A percentile compares a stretch with the other conserved stretches of the same genome.
phyloP scores from a whole-genome alignment of 1,284 basidiomycete species.

The Trametes polyzona region DNA sequence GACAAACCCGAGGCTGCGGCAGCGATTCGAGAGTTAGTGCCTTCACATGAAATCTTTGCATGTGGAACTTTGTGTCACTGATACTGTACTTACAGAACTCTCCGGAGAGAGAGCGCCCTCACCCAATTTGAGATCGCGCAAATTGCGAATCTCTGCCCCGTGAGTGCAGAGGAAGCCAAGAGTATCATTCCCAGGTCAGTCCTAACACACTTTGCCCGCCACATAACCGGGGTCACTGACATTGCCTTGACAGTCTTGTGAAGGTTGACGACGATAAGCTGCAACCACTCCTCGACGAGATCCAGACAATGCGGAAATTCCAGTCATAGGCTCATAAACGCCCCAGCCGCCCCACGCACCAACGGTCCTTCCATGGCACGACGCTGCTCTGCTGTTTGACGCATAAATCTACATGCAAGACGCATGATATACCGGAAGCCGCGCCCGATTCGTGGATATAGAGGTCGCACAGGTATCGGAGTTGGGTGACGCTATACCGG shows the following conservation, averaged over 20 bases:
- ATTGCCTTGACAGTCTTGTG: constrained; percentile 58
- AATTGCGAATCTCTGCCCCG: constrained; percentile 89
- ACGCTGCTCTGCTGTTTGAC: not conserved
- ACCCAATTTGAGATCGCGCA: constrained; percentile 94
- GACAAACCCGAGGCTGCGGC: constrained; percentile 85
- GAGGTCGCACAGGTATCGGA: no score
- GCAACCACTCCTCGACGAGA: constrained; percentile 82
- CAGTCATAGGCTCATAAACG: constrained; percentile 65
- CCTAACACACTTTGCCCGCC: not conserved
- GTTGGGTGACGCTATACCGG: no score
- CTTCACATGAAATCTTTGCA: not conserved
- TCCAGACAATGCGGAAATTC: constrained; percentile 89
- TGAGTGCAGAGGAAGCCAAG: constrained; percentile 88
- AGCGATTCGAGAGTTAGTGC: constrained; percentile 84
- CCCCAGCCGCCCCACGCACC: not conserved
- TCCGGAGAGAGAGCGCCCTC: constrained; percentile 74
- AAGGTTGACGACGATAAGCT: constrained; percentile 87
- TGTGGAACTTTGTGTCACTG: not conserved
- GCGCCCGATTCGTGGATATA: no score
- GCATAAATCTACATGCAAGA: no score
- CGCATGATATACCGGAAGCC: no score
- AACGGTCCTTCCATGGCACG: not conserved
- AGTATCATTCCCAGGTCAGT: constrained; percentile 85
- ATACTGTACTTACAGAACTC: constrained; percentile 50
- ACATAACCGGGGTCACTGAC: not conserved